Evolutionary conservation across 148 eudicot species (phyloP), one percentile per base, ranked within the genome.

Genomic region (Persicaria maculosa): DNA sequence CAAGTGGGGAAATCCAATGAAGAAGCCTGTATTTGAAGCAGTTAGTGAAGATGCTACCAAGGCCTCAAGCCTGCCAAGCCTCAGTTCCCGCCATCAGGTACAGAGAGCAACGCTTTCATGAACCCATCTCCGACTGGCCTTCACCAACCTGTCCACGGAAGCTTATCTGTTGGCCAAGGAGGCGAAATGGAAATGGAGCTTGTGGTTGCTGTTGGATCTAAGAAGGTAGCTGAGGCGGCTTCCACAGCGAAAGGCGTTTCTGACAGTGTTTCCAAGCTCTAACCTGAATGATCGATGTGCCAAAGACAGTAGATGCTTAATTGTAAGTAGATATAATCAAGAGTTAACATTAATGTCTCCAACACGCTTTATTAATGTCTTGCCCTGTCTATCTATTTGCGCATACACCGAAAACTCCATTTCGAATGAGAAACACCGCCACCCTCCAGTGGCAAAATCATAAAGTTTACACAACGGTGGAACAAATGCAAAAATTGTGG

Each of bases 11-110:
- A 80, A 78, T 82, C 7, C 83, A 79, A 47, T 88, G 0, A 87
- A 86, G 77, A 85, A 89, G 70, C 92, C 93, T 86, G 6, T 90
- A 90, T 89, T 86, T 93, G 1, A 96, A 93, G 68, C 96, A 93
- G 59, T 77, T 93, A 55, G 74, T 93, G 79, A 89, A 85, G 75
- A 87, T 86, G 88, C 82, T 93, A 25, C 77, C 80, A 43, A 84
- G 87, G 50, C 96, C 93, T 77, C 85, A 82, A 8, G 54, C 31
- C 40, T 77, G 76, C 86, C 11, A 84, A 86, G 74, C 72, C 86
- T 20, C 82, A 81, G 69, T 50, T 71, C 52, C 19, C 74, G 76
- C 67, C 80, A 44, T 25, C 75, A 3, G 82, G 82, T 15, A 40
- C 70, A 15, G n/a, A 40, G 25, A 78, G 71, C 69, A 61, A 50